Evolutionary conservation across 2,329 filamentous ascomycete genomes (phyloP).

Genomic region (Pestalotiopsis sp.): DNA sequence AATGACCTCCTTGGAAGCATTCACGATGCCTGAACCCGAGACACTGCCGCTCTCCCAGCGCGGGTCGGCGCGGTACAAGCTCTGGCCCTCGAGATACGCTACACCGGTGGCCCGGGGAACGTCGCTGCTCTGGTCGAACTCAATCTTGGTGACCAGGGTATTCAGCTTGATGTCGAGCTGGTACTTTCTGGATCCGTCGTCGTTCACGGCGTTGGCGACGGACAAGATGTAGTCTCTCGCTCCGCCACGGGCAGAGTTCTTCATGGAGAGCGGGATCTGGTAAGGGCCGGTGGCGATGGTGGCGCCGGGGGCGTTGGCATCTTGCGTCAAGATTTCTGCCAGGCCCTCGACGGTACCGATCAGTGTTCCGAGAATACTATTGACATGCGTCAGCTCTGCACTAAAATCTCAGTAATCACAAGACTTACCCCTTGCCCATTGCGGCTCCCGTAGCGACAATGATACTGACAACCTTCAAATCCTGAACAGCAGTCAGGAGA

Average conservation of each 20-base stretch:
- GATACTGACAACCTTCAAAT: constrained; percentile 49
- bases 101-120: constrained; percentile 1
- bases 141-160: constrained; percentile 23
- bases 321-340: constrained; percentile 15
- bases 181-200: constrained; percentile 46
- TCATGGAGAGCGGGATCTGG: constrained; percentile 55
- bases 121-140: constrained; percentile 5
- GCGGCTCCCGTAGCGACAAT: constrained; percentile 47
- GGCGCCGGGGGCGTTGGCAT: constrained; percentile 10
- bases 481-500: constrained; percentile 46
- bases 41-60: constrained; percentile 21
- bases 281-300: constrained; percentile 20
- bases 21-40: constrained; percentile 35
- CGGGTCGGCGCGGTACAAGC: constrained; percentile 10
- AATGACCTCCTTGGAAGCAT: constrained; percentile 49
- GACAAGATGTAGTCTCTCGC: constrained; percentile 54
- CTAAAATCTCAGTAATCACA: background rate
- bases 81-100: constrained; percentile 8
- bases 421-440: constrained; percentile 32
- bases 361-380: background rate
- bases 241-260: constrained; percentile 45
- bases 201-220: constrained; percentile 49
- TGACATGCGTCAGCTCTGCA: background rate
- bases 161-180: constrained; percentile 34
- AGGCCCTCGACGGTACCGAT: constrained; percentile 21